phyloP scores from a whole-genome alignment of 1,139 yeast species.

The Suhomyces choctaworum region DNA sequence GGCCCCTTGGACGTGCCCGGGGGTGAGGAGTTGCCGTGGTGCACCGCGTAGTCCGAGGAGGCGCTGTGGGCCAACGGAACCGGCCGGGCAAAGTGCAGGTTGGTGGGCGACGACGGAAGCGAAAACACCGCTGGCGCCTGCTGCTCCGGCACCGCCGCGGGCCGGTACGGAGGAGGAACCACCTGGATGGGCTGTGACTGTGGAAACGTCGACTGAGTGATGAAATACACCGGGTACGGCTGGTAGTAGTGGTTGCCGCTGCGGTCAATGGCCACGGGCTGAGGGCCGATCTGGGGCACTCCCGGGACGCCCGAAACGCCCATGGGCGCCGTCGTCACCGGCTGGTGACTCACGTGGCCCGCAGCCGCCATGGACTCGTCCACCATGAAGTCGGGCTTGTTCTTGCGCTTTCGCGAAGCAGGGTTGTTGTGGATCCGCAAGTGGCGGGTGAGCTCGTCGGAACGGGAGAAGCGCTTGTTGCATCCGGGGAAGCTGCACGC shows the following conservation, averaged over 20 bases:
- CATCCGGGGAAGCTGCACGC: conserved; percentile 88
- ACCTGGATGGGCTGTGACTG: conserved; percentile 6
- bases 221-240: conserved; percentile 39
- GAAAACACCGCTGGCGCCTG: conserved; percentile 14
- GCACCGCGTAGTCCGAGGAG: conserved; percentile 1
- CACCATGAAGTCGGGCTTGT: conserved; percentile 10
- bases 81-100: conserved; percentile 5
- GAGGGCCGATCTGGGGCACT: conserved; percentile 9
- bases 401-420: conserved; percentile 22
- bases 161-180: conserved; percentile 2
- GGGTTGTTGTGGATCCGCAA: conserved; percentile 84
- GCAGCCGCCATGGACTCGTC: conserved; percentile 2
- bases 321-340: background rate
- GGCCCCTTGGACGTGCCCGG: conserved; percentile 7
- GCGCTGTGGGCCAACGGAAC: background rate
- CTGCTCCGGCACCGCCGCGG: conserved; percentile 7
- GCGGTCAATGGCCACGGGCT: conserved; percentile 36
- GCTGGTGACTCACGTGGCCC: background rate
- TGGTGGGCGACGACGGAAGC: conserved; percentile 18
- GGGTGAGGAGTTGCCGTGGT: conserved; percentile 8
- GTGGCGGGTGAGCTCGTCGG: conserved; percentile 91
- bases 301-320: background rate
- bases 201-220: conserved; percentile 24
- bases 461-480: conserved; percentile 76
- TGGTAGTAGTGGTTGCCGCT: conserved; percentile 39